These are phyloP conservation scores for Yarrowia galli DNA, from an alignment of 1,139 yeast species.

Conservation along the genomic window DNA sequence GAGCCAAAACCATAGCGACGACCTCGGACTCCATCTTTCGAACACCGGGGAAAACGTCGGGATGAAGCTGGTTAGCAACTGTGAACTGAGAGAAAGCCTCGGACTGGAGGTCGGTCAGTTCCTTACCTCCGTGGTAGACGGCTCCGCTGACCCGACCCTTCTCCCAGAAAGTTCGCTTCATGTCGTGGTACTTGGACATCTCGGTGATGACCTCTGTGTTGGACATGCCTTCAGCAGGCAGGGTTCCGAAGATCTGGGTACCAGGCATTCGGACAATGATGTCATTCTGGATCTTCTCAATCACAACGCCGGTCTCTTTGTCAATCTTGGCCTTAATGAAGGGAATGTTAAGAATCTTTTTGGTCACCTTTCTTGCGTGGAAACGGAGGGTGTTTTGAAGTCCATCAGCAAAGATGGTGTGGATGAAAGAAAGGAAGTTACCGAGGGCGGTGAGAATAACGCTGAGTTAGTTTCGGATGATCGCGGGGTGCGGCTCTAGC, in stretches of 20 bases:
- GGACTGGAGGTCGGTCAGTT: conserved; percentile 73
- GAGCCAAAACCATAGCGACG: conserved; percentile 83
- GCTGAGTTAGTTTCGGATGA: conserved; percentile 8
- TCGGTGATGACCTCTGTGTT: conserved; percentile 56
- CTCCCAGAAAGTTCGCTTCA: conserved; percentile 80
- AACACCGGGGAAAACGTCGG: conserved; percentile 96
- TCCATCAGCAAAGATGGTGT: conserved; percentile 24
- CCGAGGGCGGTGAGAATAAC: conserved; percentile 7
- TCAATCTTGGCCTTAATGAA: conserved; percentile 64
- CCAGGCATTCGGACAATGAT: conserved; percentile 61
- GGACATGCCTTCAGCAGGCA: conserved; percentile 67
- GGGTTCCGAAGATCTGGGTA: conserved; percentile 57
- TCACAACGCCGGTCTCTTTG: conserved; percentile 61
- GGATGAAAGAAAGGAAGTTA: conserved; percentile 6
- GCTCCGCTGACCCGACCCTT: conserved; percentile 92
- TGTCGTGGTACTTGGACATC: conserved; percentile 51
- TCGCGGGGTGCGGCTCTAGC: neutral
- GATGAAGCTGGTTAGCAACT: conserved; percentile 93
- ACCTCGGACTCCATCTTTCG: conserved; percentile 97
- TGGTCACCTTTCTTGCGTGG: conserved; percentile 39
- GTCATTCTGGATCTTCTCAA: conserved; percentile 60
- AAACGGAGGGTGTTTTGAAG: conserved; percentile 4
- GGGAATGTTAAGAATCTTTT: conserved; percentile 52
- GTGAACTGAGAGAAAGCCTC: conserved; percentile 77
- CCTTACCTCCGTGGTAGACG: conserved; percentile 92